A percentile compares a stretch with the other conserved stretches of the same genome.
phyloP scores from a whole-genome alignment of 495 filamentous ascomycete species.

The Geoglossum glabrum region DNA sequence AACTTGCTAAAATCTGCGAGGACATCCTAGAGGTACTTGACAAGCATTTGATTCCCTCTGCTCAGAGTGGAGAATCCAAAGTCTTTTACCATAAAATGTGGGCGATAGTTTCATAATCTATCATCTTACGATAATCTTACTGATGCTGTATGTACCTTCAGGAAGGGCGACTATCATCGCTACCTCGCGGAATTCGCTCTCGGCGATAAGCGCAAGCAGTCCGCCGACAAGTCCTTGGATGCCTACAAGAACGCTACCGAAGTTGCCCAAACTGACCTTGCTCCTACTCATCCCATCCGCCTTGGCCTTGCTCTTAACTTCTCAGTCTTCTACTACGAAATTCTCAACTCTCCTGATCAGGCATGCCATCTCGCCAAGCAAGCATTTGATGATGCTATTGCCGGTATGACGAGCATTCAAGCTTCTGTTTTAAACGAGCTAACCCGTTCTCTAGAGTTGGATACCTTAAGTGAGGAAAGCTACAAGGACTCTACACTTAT shows the following conservation, averaged over 20 bases:
- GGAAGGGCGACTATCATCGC: conserved; percentile 99
- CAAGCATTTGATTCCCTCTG: conserved; percentile 87
- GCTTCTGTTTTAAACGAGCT: neutral
- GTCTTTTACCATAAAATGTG: conserved; percentile 99
- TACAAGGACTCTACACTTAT: conserved; percentile 99
- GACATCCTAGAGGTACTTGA: conserved; percentile 96
- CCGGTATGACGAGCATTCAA: conserved; percentile 37
- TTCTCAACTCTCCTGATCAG: conserved; percentile 95
- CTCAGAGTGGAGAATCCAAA: conserved; percentile 94
- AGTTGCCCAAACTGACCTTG: conserved; percentile 92
- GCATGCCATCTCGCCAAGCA: conserved; percentile 99
- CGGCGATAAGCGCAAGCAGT: conserved; percentile 93
- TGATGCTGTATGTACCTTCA: conserved; percentile 16
- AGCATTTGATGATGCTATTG: conserved; percentile 98
- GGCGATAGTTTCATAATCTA: conserved; percentile 15
- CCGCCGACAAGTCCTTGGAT: conserved; percentile 89
- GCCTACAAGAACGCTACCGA: conserved; percentile 98
- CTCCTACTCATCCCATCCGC: conserved; percentile 96
- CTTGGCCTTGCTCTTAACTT: conserved; percentile 98
- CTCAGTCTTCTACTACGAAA: conserved; percentile 99
- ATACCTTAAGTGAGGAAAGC: conserved; percentile 97
- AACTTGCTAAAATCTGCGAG: conserved; percentile 98
- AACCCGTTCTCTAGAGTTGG: conserved; percentile 47
- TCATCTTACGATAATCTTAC: neutral
- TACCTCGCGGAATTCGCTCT: conserved; percentile 97